Evolutionary conservation across 1,284 basidiomycete species (phyloP), one percentile per base, ranked within the genome.

Genomic region (Pseudozyma thailandica): DNA sequence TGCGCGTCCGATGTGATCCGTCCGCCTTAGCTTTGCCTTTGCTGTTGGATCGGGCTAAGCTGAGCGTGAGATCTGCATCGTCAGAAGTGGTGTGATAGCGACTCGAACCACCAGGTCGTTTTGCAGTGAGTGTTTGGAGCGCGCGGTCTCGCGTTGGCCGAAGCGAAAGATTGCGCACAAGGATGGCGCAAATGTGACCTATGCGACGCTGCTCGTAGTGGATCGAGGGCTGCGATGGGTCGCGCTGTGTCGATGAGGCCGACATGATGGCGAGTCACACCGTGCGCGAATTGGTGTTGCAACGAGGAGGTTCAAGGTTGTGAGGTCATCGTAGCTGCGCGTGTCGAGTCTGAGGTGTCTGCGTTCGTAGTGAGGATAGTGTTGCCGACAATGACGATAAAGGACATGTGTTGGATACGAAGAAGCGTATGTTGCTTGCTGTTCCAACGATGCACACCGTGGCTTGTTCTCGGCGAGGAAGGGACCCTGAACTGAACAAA

Each of bases 141-240:
- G 63, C 69, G 15, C 69, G 53, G 21, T 72, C 69, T 31, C 69
- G 42, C 6, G 63, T 72, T 1, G 69, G 69, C 7, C 63, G 50
- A 7, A 72, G 51, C 3, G 69, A 61, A 6, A 72, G 55, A 28
- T 72, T 72, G 50, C 69, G 62, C 1, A 72, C 50, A 8, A 72
- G 54, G 13, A 72, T 56, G 31, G 69, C 50, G 25, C 58, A 72
- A 6, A 66, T 61, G 8, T 72, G 58, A 3, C 58, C 58, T 21
- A 62, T 50, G 16, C 69, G 69, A 26, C 58, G 50, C 51, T 66
- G 68, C 27, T 70, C 56, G 8, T 55, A 12, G 20, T 62, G 55
- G 6, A 59, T 55, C 8, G 31, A 6, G 10, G 16, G 9, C 3
- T 33, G 33, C 6, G 42, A n/a, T 16, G 50, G 25, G 41, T 5